Percentiles rank a stretch among this genome's conserved stretches.
Evolutionary conservation across 1,284 basidiomycete genomes (phyloP).

Genomic region (Butyriboletus appendiculatus): DNA sequence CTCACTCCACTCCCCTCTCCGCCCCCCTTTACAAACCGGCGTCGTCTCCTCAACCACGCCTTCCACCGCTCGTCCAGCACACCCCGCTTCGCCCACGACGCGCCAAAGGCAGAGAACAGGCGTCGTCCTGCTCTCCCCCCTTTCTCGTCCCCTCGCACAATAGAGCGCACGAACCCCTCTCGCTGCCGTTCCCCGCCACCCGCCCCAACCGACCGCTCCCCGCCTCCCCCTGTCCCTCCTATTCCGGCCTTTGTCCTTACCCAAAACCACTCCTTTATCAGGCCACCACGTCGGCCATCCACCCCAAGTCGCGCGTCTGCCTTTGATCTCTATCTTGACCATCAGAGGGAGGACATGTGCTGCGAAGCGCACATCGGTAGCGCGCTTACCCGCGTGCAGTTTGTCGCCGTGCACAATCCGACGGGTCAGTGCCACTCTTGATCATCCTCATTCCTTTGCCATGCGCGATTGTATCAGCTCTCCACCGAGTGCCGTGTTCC

Average conservation of each 20-base stretch:
- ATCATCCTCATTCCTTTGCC: slow-evolving; percentile 4
- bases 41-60: too few relatives aligned
- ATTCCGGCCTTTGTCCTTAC: slow-evolving; percentile 29
- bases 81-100: too few relatives aligned
- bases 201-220: slow-evolving; percentile 17
- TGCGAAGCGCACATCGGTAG: slow-evolving; percentile 10
- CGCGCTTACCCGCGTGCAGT: slow-evolving; percentile 22
- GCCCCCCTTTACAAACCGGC: slow-evolving; percentile 6
- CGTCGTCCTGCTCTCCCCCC: slow-evolving; percentile 1
- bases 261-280: slow-evolving; percentile 7
- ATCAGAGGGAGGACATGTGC: neutral
- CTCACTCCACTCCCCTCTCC: slow-evolving; percentile 21
- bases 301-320: neutral
- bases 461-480: slow-evolving; percentile 8
- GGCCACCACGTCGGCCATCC: slow-evolving; percentile 3
- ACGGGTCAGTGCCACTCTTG: slow-evolving; percentile 13
- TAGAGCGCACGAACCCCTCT: slow-evolving; percentile 10
- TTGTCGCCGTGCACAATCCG: slow-evolving; percentile 23
- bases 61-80: too few relatives aligned
- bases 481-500: slow-evolving; percentile 12
- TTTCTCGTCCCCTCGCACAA: slow-evolving; percentile 17
- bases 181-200: slow-evolving; percentile 34
- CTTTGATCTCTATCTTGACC: slow-evolving; percentile 17
- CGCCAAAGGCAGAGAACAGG: slow-evolving; percentile 4
- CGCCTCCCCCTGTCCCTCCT: slow-evolving; percentile 36